A percentile compares a stretch with the other conserved stretches of the same genome.
Evolutionary conservation across 129 eudicot species (phyloP).

Genomic region (Calendula officinalis): DNA sequence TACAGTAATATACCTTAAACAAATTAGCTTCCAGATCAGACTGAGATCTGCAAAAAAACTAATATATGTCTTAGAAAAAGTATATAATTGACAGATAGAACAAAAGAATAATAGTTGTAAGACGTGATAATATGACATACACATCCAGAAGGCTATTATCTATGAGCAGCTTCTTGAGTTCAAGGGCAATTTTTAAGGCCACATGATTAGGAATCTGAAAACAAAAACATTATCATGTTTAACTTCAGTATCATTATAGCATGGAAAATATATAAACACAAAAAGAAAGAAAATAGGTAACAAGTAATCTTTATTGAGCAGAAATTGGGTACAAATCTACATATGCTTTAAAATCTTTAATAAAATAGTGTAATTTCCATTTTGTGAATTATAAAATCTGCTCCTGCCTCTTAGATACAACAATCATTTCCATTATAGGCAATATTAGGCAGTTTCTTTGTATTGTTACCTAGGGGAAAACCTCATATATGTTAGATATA

Average conservation of each 20-base stretch:
- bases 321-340: constrained; percentile 2
- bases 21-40: constrained; percentile 94
- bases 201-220: constrained; percentile 96
- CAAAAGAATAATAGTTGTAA: constrained; percentile 8
- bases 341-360: constrained; percentile 16
- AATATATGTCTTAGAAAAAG: constrained; percentile 15
- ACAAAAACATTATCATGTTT: constrained; percentile 13
- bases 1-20: constrained; percentile 59
- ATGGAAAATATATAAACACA: constrained; percentile 1
- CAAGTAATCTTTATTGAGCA: not conserved
- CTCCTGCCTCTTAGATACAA: constrained; percentile 2
- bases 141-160: constrained; percentile 97
- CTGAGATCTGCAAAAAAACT: constrained; percentile 70
- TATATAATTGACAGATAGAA: not conserved
- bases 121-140: constrained; percentile 42
- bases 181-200: constrained; percentile 94
- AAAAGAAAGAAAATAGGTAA: constrained; percentile 7
- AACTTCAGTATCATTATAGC: constrained; percentile 1
- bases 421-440: not conserved
- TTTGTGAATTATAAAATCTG: not conserved
- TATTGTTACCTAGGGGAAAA: constrained; percentile 1
- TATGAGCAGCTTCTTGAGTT: constrained; percentile 92
- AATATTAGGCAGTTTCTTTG: constrained; percentile 8
- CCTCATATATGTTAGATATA: not conserved
- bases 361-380: constrained; percentile 14